These are phyloP conservation scores for Cocos nucifera DNA, from an alignment of 176 grass and related monocot genomes.

Conservation along the genomic window DNA sequence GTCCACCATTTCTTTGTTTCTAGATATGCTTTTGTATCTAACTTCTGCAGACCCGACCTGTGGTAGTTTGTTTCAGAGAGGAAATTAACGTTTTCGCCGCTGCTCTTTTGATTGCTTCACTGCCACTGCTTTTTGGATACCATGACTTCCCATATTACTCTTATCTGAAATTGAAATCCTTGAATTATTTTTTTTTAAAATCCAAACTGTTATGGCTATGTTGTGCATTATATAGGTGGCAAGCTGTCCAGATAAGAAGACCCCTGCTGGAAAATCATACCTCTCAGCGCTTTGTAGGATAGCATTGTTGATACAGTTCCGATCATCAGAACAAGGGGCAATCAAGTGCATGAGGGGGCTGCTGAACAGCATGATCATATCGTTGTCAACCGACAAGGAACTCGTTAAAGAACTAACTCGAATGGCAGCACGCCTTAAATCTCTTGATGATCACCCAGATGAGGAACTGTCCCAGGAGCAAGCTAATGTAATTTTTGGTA, in stretches of 20 bases:
- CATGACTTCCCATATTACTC: no score
- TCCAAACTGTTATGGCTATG: neutral
- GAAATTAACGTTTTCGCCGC: no score
- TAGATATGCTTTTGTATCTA: neutral
- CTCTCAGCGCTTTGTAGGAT: conserved; percentile 47
- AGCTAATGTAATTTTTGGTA: conserved; percentile 43
- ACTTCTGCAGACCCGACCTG: no score
- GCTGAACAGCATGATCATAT: conserved; percentile 32
- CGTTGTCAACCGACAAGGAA: conserved; percentile 44
- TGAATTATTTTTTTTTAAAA: no score
- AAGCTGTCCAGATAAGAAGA: conserved; percentile 61
- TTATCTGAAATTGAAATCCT: no score
- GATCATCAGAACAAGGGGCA: conserved; percentile 61
- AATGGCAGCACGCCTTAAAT: conserved; percentile 61
- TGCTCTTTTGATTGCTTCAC: no score
- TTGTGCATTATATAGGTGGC: conserved; percentile 46
- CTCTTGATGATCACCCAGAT: conserved; percentile 43
- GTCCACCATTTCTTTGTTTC: neutral
- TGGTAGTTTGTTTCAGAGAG: no score
- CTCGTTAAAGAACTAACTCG: conserved; percentile 58
- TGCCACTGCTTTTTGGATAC: no score
- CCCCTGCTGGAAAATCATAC: conserved; percentile 69
- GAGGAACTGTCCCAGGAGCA: conserved; percentile 56
- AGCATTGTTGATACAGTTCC: conserved; percentile 50
- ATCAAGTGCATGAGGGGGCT: conserved; percentile 84